A percentile compares a stretch with the other conserved stretches of the same genome.
Conservation (phyloP, 805 yeast genomes). For the Candida golubevii region DNA sequence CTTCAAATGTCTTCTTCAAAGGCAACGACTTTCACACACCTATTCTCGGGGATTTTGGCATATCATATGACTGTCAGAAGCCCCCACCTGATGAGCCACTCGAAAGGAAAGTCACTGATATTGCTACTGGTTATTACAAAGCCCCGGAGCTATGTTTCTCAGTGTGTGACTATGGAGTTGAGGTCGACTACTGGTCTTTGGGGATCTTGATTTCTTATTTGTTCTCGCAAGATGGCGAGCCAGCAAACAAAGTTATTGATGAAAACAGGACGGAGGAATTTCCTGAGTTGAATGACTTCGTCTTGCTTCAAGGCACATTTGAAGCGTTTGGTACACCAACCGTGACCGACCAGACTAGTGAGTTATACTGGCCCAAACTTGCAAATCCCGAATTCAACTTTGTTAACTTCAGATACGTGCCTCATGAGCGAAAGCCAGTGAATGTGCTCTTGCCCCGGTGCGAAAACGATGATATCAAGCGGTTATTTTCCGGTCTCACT, state of each 20-base stretch:
- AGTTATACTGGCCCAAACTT: conserved; percentile 36
- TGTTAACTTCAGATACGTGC: conserved; percentile 21
- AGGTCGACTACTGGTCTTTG: conserved; percentile 68
- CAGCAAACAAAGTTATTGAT: conserved; percentile 30
- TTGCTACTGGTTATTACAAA: conserved; percentile 63
- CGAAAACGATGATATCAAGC: conserved; percentile 7
- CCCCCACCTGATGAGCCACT: conserved; percentile 37
- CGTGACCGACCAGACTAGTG: conserved; percentile 11
- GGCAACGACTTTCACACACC: conserved; percentile 20
- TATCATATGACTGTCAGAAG: conserved; percentile 26
- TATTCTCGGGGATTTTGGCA: conserved; percentile 63
- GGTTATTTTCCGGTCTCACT: conserved; percentile 12
- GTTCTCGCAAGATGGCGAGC: conserved; percentile 29
- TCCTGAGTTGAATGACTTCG: conserved; percentile 47
- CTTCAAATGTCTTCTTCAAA: conserved; percentile 30
- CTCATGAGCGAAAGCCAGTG: conserved; percentile 14
- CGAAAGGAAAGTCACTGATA: conserved; percentile 45
- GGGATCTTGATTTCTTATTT: conserved; percentile 61
- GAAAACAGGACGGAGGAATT: conserved; percentile 29
- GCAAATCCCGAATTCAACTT: conserved; percentile 27
- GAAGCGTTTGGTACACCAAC: conserved; percentile 61
- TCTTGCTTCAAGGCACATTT: conserved; percentile 52
- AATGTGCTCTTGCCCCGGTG: conserved; percentile 35
- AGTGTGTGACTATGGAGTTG: conserved; percentile 45
- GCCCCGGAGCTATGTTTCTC: conserved; percentile 75